These are phyloP conservation scores for Funneliformis caledonium DNA, from an alignment of 371 early-diverging fungal species.

Conservation along the genomic window DNA sequence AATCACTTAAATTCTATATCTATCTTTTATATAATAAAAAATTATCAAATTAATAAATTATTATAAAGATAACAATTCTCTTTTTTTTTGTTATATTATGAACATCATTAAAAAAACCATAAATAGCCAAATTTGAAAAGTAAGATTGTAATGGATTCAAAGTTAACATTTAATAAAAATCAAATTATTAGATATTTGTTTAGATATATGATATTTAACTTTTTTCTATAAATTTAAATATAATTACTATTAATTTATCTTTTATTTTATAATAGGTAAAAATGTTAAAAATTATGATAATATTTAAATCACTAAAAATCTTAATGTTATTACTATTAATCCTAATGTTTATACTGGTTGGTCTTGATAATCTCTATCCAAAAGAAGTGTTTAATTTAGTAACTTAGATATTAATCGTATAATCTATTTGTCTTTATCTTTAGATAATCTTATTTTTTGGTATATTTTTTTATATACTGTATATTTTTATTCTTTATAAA, in stretches of 20 bases:
- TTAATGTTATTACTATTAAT: background rate
- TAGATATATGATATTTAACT: background rate
- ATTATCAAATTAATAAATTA: background rate
- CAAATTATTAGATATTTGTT: conserved; percentile 10
- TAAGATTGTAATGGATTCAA: conserved; percentile 17
- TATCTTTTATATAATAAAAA: conserved; percentile 1
- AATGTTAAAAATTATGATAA: background rate
- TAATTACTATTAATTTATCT: too few relatives aligned
- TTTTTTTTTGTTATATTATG: background rate
- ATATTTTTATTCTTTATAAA: background rate
- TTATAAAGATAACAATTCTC: background rate
- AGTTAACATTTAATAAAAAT: conserved; percentile 16
- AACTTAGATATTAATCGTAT: conserved; percentile 29
- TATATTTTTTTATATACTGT: background rate
- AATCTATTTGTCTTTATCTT: too few relatives aligned
- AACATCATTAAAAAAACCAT: background rate
- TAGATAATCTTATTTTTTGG: background rate
- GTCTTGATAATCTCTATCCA: background rate
- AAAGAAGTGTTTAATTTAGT: background rate
- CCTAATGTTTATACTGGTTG: background rate
- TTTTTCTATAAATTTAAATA: too few relatives aligned
- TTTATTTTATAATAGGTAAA: background rate
- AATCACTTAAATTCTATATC: too few relatives aligned
- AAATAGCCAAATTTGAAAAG: background rate
- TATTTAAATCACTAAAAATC: background rate